Evolutionary conservation across 2,329 filamentous ascomycete species (phyloP).

Genomic region (Kalmusia sp.): DNA sequence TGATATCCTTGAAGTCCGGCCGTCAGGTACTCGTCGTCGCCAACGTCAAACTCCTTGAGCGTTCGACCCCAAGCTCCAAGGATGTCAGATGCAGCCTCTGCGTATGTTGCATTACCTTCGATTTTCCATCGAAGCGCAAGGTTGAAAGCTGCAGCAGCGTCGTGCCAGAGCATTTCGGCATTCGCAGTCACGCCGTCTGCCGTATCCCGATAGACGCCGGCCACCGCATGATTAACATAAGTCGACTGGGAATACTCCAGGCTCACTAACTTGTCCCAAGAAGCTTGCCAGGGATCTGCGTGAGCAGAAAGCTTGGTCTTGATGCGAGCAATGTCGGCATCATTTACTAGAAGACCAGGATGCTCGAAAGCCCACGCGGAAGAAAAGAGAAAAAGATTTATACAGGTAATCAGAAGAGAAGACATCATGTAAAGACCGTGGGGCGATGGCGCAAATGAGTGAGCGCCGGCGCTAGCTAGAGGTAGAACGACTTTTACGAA

Average conservation of each 20-base stretch:
- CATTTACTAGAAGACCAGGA: slow-evolving; percentile 9
- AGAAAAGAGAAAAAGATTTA: not conserved
- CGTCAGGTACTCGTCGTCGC: slow-evolving; percentile 48
- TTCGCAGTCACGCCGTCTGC: slow-evolving; percentile 3
- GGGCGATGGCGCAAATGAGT: not conserved
- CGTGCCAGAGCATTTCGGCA: slow-evolving; percentile 17
- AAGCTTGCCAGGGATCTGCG: slow-evolving; percentile 12
- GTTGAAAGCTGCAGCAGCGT: slow-evolving; percentile 48
- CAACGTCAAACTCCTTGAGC: slow-evolving; percentile 41
- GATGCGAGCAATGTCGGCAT: slow-evolving; percentile 11
- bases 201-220: slow-evolving; percentile 3
- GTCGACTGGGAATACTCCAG: slow-evolving; percentile 8
- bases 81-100: slow-evolving; percentile 46
- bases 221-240: slow-evolving; percentile 5
- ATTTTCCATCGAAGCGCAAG: slow-evolving; percentile 53
- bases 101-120: slow-evolving; percentile 45
- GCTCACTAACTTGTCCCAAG: slow-evolving; percentile 10
- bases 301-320: slow-evolving; percentile 8
- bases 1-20: slow-evolving; percentile 56
- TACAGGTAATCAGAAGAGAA: not conserved
- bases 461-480: not conserved
- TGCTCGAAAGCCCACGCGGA: not conserved
- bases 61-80: slow-evolving; percentile 50
- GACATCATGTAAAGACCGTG: slow-evolving; percentile 23
- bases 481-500: too few species aligned